These are phyloP conservation scores for Spinellus fusiger DNA, from an alignment of 192 early-diverging fungal species.

Conservation along the genomic window DNA sequence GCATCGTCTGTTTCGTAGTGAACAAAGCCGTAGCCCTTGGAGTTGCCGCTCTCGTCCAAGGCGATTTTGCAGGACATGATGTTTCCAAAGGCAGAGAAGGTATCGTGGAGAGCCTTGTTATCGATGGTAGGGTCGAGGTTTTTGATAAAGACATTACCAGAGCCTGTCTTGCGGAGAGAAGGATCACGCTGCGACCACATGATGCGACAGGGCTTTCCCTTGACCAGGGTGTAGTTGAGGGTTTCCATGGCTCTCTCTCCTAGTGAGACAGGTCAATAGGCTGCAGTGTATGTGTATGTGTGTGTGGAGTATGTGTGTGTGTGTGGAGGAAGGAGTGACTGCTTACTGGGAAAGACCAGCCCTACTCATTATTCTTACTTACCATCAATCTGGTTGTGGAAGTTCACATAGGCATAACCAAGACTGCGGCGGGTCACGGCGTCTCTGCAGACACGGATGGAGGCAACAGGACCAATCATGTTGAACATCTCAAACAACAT, in stretches of 20 bases:
- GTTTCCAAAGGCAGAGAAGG: conserved; percentile 94
- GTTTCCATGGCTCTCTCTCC: conserved; percentile 87
- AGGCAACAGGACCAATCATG: conserved; percentile 89
- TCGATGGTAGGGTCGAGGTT: conserved; percentile 97
- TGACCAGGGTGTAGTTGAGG: conserved; percentile 95
- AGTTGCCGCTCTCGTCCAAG: conserved; percentile 65
- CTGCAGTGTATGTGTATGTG: too few species aligned
- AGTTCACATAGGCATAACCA: conserved; percentile 99
- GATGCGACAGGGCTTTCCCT: conserved; percentile 94
- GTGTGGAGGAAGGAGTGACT: too few species aligned
- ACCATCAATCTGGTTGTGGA: conserved; percentile 82
- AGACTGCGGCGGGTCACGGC: conserved; percentile 92
- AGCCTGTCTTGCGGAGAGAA: conserved; percentile 80
- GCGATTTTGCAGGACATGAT: conserved; percentile 98
- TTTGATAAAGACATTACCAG: conserved; percentile 99
- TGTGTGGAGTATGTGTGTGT: too few species aligned
- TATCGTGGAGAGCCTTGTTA: conserved; percentile 99
- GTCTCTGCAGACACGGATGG: conserved; percentile 97
- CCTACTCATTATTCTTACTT: conserved; percentile 8
- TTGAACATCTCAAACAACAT: conserved; percentile 97
- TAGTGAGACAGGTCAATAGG: too few species aligned
- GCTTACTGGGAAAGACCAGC: too few species aligned
- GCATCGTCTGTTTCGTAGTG: conserved; percentile 95
- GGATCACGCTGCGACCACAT: conserved; percentile 99
- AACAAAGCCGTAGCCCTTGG: conserved; percentile 97